Evolutionary conservation across 164 flowering plant species (phyloP).

Genomic region (Saururus chinensis): DNA sequence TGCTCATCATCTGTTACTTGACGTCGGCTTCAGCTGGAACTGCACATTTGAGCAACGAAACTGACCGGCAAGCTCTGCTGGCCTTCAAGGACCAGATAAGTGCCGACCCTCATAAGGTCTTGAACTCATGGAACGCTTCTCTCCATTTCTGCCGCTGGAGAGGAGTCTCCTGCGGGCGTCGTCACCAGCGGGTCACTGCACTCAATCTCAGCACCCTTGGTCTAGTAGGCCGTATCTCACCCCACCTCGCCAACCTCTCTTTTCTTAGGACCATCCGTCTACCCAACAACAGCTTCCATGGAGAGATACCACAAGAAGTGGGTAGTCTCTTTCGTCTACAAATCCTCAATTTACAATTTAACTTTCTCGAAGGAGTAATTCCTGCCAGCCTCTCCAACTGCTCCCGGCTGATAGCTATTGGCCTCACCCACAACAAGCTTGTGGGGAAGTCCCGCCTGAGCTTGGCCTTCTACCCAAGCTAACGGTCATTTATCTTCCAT

Average conservation of each 20-base stretch:
- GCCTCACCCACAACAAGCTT: not conserved
- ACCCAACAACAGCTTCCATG: slow-evolving; percentile 6
- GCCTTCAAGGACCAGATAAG: not conserved
- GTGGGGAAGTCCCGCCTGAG: slow-evolving; percentile 7
- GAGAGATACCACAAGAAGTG: slow-evolving; percentile 3
- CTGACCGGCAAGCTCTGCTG: not conserved
- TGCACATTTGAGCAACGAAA: not conserved
- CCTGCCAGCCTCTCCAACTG: slow-evolving; percentile 4
- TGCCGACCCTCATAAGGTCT: not conserved
- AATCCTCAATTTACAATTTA: not conserved
- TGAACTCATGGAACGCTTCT: not conserved
- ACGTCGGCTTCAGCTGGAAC: not conserved
- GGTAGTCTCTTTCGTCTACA: slow-evolving; percentile 5
- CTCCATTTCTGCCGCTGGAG: slow-evolving; percentile 2
- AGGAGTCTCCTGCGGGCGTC: not conserved
- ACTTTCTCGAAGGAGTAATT: slow-evolving; percentile 2
- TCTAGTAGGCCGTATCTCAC: slow-evolving; percentile 4
- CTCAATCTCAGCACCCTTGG: not conserved
- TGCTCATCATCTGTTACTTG: no score
- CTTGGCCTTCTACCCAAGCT: slow-evolving; percentile 3
- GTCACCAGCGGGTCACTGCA: not conserved
- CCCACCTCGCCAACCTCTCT: slow-evolving; percentile 8
- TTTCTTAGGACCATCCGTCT: slow-evolving; percentile 3
- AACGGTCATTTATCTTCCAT: not conserved
- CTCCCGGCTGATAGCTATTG: not conserved